Base-by-base conservation (phyloP, 2,329 filamentous ascomycete species). In the Reticulascus tulasneorum region DNA sequence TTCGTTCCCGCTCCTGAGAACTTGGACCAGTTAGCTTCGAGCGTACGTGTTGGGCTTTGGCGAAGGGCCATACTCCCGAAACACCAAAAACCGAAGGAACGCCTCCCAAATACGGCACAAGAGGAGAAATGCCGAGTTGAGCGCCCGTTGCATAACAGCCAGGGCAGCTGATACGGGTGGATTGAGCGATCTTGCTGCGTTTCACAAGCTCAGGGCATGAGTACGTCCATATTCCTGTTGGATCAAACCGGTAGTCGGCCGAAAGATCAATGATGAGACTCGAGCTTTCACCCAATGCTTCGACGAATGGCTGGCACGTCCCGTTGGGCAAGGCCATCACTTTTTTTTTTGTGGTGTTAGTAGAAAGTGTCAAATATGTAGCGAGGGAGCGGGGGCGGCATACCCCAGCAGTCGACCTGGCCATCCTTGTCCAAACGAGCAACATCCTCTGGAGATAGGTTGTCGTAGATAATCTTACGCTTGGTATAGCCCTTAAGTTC, bases 1-100 rank as follows among this genome's bases (percentile, higher is more conserved):
- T 95, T 96, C 29, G 90, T 95, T 49, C 93, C 93, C 9, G 93
- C 93, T 24, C 93, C 93, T 0, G 87, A 94, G 67, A 96, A 97
- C 17, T 16, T 27, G n/a, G n/a, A n/a, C n/a, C n/a, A n/a, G n/a
- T n/a, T n/a, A n/a, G n/a, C n/a, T n/a, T n/a, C n/a, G n/a, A n/a
- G n/a, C n/a, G n/a, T n/a, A n/a, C n/a, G 6, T 4, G 23, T 16
- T 5, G 24, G 3, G 9, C 8, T n/a, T 12, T 16, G 11, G 17
- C 24, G 17, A 27, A 8, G 8, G 5, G 11, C 8, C 7, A 12
- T 8, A 11, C n/a, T 11, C 91, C 91, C 3, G 86, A 93, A 7
- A 96, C 84, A 60, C 91, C 91, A 53, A 97, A 96, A 33, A 93
- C 73, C 15, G 82, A 86, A 7, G 91, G 89, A 53, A 84, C 74